A percentile compares a stretch with the other conserved stretches of the same genome.
These are phyloP conservation scores for Pichia norvegensis DNA, from an alignment of 1,139 yeast genomes.

Conservation along the genomic window DNA sequence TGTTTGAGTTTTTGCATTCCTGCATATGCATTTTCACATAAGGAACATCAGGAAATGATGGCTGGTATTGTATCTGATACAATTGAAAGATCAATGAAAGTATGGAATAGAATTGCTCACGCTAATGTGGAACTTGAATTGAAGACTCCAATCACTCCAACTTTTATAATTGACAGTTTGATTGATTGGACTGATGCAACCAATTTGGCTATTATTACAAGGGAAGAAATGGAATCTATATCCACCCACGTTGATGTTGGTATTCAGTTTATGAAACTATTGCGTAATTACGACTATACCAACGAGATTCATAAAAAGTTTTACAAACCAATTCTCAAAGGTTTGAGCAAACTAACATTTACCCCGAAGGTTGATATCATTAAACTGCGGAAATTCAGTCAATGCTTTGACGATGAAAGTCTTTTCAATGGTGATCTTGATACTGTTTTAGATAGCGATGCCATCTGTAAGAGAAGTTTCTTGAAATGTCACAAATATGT, in stretches of 20 bases:
- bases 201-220: constrained; percentile 48
- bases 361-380: constrained; percentile 28
- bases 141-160: constrained; percentile 38
- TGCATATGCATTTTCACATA: constrained; percentile 77
- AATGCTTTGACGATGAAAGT: constrained; percentile 19
- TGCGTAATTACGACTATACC: constrained; percentile 26
- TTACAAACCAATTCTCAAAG: constrained; percentile 48
- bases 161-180: constrained; percentile 64
- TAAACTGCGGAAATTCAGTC: constrained; percentile 21
- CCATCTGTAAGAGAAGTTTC: constrained; percentile 18
- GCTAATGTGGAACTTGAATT: constrained; percentile 23
- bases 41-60: constrained; percentile 62
- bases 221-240: constrained; percentile 35
- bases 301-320: constrained; percentile 32
- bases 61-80: constrained; percentile 62
- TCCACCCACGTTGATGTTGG: constrained; percentile 54
- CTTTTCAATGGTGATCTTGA: constrained; percentile 24
- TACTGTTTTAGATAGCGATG: constrained; percentile 19
- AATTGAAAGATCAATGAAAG: constrained; percentile 45
- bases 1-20: constrained; percentile 85
- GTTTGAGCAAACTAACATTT: constrained; percentile 43
- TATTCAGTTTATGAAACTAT: constrained; percentile 44
- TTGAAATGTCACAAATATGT: constrained; percentile 19
- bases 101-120: constrained; percentile 32
- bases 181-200: constrained; percentile 83